Conservation (phyloP, 148 eudicot species). For the Camellia lanceoleosa region DNA sequence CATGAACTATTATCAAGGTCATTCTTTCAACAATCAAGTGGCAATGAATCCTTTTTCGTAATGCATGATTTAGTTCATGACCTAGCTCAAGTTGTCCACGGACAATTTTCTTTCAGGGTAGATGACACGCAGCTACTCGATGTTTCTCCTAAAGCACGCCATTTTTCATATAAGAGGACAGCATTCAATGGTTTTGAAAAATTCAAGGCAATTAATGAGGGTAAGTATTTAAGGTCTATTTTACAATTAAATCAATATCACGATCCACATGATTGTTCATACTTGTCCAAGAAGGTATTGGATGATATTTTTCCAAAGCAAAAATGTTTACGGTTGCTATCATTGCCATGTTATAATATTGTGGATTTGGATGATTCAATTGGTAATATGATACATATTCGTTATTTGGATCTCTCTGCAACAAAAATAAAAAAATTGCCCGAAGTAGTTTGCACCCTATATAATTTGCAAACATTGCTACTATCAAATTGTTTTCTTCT, state of each 20-base stretch:
- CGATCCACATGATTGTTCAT: no score
- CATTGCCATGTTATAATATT: neutral
- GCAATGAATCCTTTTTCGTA: neutral
- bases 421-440: neutral
- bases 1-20: neutral
- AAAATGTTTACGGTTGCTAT: neutral
- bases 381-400: neutral
- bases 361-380: neutral
- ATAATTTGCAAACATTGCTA: neutral
- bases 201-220: neutral
- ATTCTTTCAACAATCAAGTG: neutral
- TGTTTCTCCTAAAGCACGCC: neutral
- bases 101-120: neutral
- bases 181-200: neutral
- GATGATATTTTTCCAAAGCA: neutral
- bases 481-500: neutral
- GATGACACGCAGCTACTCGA: neutral
- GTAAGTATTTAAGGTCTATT: slow-evolving; percentile 11
- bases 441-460: neutral
- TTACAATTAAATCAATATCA: neutral
- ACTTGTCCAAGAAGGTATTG: neutral
- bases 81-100: neutral
- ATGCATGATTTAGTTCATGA: neutral
- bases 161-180: slow-evolving; percentile 5
- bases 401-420: neutral